Evolutionary conservation across 2,329 filamentous ascomycete genomes (phyloP).

Genomic region (Xylaria sp.): DNA sequence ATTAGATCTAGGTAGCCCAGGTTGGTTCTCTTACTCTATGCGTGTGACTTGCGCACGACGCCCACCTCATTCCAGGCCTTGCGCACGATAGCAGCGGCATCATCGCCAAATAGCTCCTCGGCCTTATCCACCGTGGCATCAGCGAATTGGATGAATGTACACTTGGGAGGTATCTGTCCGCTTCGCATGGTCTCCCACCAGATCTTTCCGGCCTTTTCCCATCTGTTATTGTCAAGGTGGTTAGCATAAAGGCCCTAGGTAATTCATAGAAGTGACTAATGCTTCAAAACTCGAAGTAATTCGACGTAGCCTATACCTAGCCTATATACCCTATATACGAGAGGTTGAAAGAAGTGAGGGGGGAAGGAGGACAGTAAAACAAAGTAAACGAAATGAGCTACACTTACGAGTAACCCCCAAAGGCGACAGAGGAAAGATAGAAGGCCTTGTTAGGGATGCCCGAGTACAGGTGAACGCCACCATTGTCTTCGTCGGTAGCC

Average conservation of each 20-base stretch:
- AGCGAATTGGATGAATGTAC: conserved; percentile 61
- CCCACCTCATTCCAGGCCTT: conserved; percentile 61
- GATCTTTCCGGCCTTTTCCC: conserved; percentile 63
- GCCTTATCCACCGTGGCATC: conserved; percentile 59
- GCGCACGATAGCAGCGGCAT: conserved; percentile 56
- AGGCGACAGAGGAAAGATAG: conserved; percentile 57
- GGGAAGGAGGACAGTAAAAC: neutral
- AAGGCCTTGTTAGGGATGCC: conserved; percentile 69
- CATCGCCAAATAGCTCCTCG: conserved; percentile 54
- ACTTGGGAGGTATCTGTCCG: conserved; percentile 53
- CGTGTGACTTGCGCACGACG: conserved; percentile 50
- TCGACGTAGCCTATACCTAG: neutral
- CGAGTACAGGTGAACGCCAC: conserved; percentile 65
- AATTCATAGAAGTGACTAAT: neutral
- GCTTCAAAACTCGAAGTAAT: neutral
- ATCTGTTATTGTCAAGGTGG: conserved; percentile 49
- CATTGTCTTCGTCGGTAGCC: conserved; percentile 56
- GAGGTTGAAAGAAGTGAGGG: neutral
- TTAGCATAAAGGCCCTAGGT: neutral
- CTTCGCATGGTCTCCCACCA: conserved; percentile 62
- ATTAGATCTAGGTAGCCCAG: neutral
- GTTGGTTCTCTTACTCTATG: conserved; percentile 11
- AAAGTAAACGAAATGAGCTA: neutral
- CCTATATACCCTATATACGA: no score
- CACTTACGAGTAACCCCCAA: conserved; percentile 57